phyloP scores from a whole-genome alignment of 148 eudicot species.

The Camellia lanceoleosa region DNA sequence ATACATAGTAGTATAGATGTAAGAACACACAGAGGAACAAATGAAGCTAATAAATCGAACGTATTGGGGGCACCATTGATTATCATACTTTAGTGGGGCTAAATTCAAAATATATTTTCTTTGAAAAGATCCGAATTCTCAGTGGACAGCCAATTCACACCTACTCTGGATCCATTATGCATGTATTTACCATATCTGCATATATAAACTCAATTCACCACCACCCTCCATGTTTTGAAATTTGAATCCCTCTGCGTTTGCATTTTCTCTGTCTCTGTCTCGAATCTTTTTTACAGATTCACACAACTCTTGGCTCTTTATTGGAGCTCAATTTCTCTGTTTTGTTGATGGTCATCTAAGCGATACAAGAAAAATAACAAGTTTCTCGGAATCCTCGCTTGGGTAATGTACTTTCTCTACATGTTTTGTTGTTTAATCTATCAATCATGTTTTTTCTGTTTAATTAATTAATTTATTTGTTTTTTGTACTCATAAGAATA shows the following conservation, averaged over 20 bases:
- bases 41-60: background rate
- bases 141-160: background rate
- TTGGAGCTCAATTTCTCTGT: background rate
- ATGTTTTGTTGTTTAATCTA: background rate
- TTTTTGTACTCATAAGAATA: too few species aligned
- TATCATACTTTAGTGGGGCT: background rate
- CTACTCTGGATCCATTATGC: background rate
- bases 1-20: too few species aligned
- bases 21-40: background rate
- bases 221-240: background rate
- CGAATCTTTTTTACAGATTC: too few species aligned
- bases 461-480: too few species aligned
- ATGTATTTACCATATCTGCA: background rate
- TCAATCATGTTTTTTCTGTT: background rate
- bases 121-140: background rate
- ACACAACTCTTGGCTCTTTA: background rate
- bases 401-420: background rate
- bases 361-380: background rate
- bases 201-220: background rate
- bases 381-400: background rate
- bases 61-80: background rate
- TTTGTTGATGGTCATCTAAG: constrained; percentile 35
- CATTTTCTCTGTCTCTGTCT: background rate
- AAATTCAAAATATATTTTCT: background rate
- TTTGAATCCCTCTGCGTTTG: background rate